phyloP scores from a whole-genome alignment of 2,329 filamentous ascomycete species.

The Kalmusia sp. region DNA sequence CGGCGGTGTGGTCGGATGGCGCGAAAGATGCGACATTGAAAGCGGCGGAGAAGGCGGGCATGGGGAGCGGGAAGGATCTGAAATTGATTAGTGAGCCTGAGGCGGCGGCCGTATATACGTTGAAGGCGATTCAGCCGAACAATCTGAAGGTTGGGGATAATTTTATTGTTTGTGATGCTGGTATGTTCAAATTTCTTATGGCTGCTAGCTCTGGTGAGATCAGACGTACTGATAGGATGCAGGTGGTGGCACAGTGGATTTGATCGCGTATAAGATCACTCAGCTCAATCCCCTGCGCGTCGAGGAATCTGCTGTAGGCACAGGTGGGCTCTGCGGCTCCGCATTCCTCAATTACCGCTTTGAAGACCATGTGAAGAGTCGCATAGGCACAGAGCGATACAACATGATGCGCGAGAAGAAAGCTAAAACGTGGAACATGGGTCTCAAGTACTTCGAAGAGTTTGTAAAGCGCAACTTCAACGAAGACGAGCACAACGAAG shows the following conservation, averaged over 20 bases:
- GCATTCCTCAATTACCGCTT: slow-evolving; percentile 83
- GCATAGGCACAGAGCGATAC: slow-evolving; percentile 72
- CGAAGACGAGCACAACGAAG: slow-evolving; percentile 77
- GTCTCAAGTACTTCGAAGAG: slow-evolving; percentile 80
- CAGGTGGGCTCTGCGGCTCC: slow-evolving; percentile 78
- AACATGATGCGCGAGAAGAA: slow-evolving; percentile 80
- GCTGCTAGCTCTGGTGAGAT: background rate
- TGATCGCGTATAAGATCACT: slow-evolving; percentile 83
- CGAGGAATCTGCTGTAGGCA: slow-evolving; percentile 81
- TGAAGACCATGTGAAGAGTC: slow-evolving; percentile 74
- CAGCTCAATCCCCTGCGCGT: slow-evolving; percentile 74
- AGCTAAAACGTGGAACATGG: slow-evolving; percentile 76
- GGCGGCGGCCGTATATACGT: slow-evolving; percentile 79
- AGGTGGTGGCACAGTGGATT: slow-evolving; percentile 69
- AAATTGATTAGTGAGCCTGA: slow-evolving; percentile 82
- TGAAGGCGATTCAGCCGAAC: slow-evolving; percentile 80
- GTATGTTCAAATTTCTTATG: slow-evolving; percentile 22
- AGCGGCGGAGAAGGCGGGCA: slow-evolving; percentile 79
- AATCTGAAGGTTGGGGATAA: slow-evolving; percentile 72
- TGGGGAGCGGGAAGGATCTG: slow-evolving; percentile 73
- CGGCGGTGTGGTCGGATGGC: slow-evolving; percentile 83
- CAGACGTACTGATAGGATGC: slow-evolving; percentile 5
- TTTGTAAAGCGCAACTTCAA: slow-evolving; percentile 87
- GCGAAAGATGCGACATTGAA: slow-evolving; percentile 84
- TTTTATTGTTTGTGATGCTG: slow-evolving; percentile 65